A percentile compares a stretch with the other conserved stretches of the same genome.
Conservation (phyloP, 2,329 filamentous ascomycete species). For the Dendryphion nanum region DNA sequence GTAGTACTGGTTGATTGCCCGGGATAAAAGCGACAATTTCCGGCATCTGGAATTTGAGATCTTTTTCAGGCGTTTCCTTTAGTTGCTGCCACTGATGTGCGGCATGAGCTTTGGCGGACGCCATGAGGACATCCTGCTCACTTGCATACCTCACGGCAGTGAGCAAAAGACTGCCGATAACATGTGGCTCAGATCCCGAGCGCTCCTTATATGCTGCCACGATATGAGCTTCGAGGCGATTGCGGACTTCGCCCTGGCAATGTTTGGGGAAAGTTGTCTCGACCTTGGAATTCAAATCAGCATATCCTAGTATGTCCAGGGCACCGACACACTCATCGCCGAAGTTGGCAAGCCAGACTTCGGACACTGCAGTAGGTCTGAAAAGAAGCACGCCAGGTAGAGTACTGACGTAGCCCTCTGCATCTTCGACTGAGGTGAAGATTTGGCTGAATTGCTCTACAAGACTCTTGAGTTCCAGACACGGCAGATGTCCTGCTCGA, state of each 20-base stretch:
- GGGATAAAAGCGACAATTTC: conserved; percentile 13
- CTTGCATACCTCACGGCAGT: conserved; percentile 8
- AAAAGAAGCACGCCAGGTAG: conserved; percentile 12
- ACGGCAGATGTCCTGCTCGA: conserved; percentile 17
- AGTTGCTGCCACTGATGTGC: conserved; percentile 21
- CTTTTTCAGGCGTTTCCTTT: conserved; percentile 15
- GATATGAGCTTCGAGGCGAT: conserved; percentile 1
- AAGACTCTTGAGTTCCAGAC: conserved; percentile 20
- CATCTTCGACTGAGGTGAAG: conserved; percentile 15
- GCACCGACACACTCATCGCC: conserved; percentile 11
- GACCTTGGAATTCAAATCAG: conserved; percentile 14
- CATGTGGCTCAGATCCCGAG: conserved; percentile 3
- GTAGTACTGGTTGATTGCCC: conserved; percentile 7
- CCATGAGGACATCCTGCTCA: conserved; percentile 13
- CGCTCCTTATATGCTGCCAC: conserved; percentile 1
- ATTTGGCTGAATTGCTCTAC: conserved; percentile 13
- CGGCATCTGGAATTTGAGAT: conserved; percentile 22
- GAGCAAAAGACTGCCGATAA: conserved; percentile 17
- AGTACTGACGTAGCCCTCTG: conserved; percentile 9
- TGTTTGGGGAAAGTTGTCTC: conserved; percentile 5
- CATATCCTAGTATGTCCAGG: conserved; percentile 15
- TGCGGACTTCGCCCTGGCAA: conserved; percentile 1
- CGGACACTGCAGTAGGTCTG: conserved; percentile 22
- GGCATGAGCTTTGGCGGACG: conserved; percentile 19
- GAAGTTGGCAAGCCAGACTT: conserved; percentile 17